Evolutionary conservation across 768 basidiomycete genomes (phyloP), one percentile per base, ranked within the genome.

Genomic region (Pleurotus citrinopileatus): DNA sequence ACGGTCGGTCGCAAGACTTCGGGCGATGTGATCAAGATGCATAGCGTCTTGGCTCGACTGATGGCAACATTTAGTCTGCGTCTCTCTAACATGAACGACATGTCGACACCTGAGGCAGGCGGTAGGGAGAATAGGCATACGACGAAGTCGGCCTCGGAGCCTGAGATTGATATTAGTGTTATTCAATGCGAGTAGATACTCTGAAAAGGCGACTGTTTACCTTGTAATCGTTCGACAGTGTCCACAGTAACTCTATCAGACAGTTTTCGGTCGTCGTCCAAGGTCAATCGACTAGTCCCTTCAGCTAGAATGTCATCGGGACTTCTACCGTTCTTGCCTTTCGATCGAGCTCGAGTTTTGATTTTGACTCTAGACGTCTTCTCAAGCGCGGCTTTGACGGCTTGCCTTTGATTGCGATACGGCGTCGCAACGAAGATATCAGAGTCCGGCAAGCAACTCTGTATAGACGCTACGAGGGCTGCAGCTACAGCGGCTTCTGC

Each of bases 361-460:
- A 26, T 22, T 4, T 15, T 3, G 45, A n/a, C 13, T 32, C 29
- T 32, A 2, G 38, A 37, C 2, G 53, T 23, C 27, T 56, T 42
- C 52, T 60, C 61, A 42, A 75, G 59, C 0, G 76, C 77, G n/a
- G 64, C 60, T 55, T 70, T 77, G 9, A 80, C 79, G 2, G 77
- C 78, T 58, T 78, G 74, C 9, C 79, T 66, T 54, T 81, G 79
- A n/a, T 77, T 72, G 6, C 79, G 70, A 65, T 80, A 78, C 1
- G 79, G 79, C 4, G 76, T 75, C 1, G 78, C 79, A 4, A 81
- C 76, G 53, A 80, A 80, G 25, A 80, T 75, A 51, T 74, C 72
- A 36, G 77, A 74, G 6, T 66, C 58, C 1, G 75, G 73, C 19
- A 67, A 70, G 54, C 74, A 76, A 26, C 62, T 62, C 51, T 59